phyloP scores from a whole-genome alignment of 2,329 filamentous ascomycete genomes.

The Botrytis medusae region DNA sequence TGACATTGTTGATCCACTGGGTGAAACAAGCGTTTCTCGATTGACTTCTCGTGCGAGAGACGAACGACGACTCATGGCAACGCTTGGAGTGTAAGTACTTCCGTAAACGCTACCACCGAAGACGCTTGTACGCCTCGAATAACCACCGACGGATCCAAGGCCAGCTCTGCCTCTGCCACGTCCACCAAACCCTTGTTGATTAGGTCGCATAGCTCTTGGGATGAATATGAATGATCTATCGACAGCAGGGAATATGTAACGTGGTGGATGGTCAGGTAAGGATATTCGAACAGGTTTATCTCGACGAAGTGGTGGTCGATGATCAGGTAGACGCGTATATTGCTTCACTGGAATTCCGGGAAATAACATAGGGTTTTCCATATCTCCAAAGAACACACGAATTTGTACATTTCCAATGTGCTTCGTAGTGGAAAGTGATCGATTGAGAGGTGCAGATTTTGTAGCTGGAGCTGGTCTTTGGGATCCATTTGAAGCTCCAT shows the following conservation, averaged over 20 bases:
- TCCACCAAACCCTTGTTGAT: constrained; percentile 73
- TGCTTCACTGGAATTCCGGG: constrained; percentile 79
- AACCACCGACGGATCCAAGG: constrained; percentile 64
- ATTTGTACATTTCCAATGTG: constrained; percentile 83
- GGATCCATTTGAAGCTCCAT: constrained; percentile 44
- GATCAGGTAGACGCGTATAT: constrained; percentile 91
- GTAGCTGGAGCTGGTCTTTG: constrained; percentile 43
- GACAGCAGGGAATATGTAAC: constrained; percentile 86
- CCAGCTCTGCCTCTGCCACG: constrained; percentile 71
- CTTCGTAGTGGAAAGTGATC: constrained; percentile 79
- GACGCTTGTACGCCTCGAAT: constrained; percentile 78
- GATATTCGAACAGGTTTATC: constrained; percentile 97
- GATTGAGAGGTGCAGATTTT: constrained; percentile 66
- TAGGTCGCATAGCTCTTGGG: constrained; percentile 86
- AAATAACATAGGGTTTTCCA: constrained; percentile 70
- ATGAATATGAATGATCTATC: constrained; percentile 98
- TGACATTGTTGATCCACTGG: constrained; percentile 75
- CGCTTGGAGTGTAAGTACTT: constrained; percentile 80
- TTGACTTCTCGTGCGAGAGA: constrained; percentile 68
- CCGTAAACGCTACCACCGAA: constrained; percentile 67
- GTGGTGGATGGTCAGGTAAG: constrained; percentile 72
- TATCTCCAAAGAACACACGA: constrained; percentile 74
- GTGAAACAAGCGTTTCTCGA: constrained; percentile 76
- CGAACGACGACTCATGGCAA: constrained; percentile 85
- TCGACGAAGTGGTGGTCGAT: constrained; percentile 86